Base-by-base conservation (phyloP, 352 stramenopile species). In the Globisporangium radiosum region DNA sequence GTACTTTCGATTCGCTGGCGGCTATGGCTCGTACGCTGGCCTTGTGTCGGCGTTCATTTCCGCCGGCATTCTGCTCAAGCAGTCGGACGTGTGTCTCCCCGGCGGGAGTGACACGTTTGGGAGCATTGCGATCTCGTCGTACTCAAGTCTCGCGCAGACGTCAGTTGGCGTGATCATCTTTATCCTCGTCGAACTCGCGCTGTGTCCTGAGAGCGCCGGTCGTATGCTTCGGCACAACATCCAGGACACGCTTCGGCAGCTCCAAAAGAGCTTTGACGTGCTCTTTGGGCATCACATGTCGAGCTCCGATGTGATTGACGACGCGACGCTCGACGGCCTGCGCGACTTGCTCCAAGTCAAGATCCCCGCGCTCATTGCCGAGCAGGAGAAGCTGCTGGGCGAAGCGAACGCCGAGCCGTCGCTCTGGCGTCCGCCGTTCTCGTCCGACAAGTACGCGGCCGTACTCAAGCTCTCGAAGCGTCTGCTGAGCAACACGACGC, bases 401-500 rank as follows among this genome's bases (percentile, higher is more conserved):
- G 85, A 94, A 56, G 82, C 81, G 0, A 73, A 78, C 59, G 65
- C 66, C 1, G 85, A 94, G 54, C 85, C 85, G 7, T 63, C 73
- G 47, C 57, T 94, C 53, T 94, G 85, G 85, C 69, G 76, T 11
- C 85, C 80, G 0, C 45, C 66, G 13, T 94, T 94, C 47, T 94
- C 85, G 2, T 71, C 71, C 37, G 66, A 84, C 39, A 94, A 94
- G 63, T 94, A 94, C 62, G 70, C 87, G 45, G 54, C 63, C 0
- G 77, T 94, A 11, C 59, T 94, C 1, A 70, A 89, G 5, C 78
- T 69, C 39, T 85, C 65, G 10, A 67, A 82, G 7, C 76, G 81
- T 0, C 58, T 94, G 42, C 68, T 94, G 10, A 92, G 89, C 73
- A 90, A 90, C 77, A 92, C 89, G 60, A 86, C 88, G 37, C 49